Percentiles rank a stretch among this genome's conserved stretches.
phyloP scores from a whole-genome alignment of 257 asterid genomes.

The Salvia miltiorrhiza region DNA sequence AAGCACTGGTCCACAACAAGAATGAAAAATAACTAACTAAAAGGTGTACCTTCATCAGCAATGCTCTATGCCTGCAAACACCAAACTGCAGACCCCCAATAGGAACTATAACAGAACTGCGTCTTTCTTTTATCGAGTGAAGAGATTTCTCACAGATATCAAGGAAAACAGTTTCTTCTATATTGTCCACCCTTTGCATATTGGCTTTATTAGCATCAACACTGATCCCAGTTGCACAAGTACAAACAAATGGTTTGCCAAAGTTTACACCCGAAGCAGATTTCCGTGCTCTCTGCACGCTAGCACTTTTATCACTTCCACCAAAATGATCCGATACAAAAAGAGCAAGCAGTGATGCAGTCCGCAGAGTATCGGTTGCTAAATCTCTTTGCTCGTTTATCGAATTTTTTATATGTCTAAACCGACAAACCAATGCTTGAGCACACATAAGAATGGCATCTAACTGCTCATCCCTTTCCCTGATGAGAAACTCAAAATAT shows the following conservation, averaged over 20 bases:
- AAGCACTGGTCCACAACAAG: not conserved
- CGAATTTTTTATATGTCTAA: conserved; percentile 54
- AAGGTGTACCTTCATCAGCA: conserved; percentile 78
- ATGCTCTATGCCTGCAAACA: conserved; percentile 92
- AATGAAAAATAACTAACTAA: conserved; percentile 7
- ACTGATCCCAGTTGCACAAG: conserved; percentile 63
- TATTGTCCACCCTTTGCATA: conserved; percentile 34
- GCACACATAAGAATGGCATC: conserved; percentile 72
- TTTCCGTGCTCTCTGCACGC: conserved; percentile 65
- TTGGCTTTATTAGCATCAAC: conserved; percentile 23
- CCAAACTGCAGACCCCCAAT: conserved; percentile 90
- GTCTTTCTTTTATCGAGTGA: conserved; percentile 54
- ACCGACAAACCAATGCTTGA: conserved; percentile 52
- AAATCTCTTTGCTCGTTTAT: conserved; percentile 30
- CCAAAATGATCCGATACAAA: conserved; percentile 95
- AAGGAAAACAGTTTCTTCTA: conserved; percentile 49
- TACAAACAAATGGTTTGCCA: conserved; percentile 82
- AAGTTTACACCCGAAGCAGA: conserved; percentile 68
- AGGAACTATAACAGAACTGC: conserved; percentile 69
- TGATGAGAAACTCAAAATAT: conserved; percentile 32
- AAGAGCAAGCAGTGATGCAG: conserved; percentile 83
- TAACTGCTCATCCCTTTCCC: conserved; percentile 81
- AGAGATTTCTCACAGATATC: conserved; percentile 76
- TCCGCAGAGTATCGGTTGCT: conserved; percentile 51
- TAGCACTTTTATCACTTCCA: conserved; percentile 78